Evolutionary conservation across 441 rosid species (phyloP).

Genomic region (Adansonia madagascariensis): DNA sequence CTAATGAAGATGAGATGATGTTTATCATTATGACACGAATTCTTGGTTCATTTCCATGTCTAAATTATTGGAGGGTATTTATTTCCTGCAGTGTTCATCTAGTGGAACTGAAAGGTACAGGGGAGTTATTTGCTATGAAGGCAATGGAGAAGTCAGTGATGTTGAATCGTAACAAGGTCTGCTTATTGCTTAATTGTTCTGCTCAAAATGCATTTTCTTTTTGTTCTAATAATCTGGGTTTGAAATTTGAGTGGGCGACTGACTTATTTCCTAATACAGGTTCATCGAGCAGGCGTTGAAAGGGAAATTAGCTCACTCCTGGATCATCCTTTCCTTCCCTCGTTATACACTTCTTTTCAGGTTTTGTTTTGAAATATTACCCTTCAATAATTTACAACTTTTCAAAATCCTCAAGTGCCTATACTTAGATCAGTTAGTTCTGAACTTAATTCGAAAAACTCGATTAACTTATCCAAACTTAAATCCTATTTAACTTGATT

Average conservation of each 20-base stretch:
- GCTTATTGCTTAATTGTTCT: neutral
- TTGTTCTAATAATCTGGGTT: too few relatives aligned
- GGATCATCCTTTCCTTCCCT: constrained; percentile 96
- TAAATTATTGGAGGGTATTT: neutral
- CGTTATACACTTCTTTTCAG: constrained; percentile 89
- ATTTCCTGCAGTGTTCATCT: constrained; percentile 72
- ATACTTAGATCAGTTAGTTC: too few relatives aligned
- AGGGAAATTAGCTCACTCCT: constrained; percentile 43
- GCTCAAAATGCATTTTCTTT: neutral
- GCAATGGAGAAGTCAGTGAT: constrained; percentile 94
- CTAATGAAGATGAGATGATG: neutral
- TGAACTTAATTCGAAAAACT: too few relatives aligned
- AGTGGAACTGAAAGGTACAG: constrained; percentile 80
- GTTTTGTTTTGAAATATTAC: constrained; percentile 36
- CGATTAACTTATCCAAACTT: too few relatives aligned
- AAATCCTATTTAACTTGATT: too few relatives aligned
- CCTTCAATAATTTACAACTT: neutral
- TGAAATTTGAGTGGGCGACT: neutral
- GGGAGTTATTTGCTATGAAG: constrained; percentile 88
- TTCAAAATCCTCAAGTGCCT: neutral
- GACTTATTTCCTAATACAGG: constrained; percentile 47
- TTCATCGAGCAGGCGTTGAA: constrained; percentile 90
- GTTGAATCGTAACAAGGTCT: constrained; percentile 93
- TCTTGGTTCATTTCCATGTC: neutral
- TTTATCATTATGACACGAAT: neutral